phyloP scores from a whole-genome alignment of 2,329 filamentous ascomycete species.

The Penicillium sp. region DNA sequence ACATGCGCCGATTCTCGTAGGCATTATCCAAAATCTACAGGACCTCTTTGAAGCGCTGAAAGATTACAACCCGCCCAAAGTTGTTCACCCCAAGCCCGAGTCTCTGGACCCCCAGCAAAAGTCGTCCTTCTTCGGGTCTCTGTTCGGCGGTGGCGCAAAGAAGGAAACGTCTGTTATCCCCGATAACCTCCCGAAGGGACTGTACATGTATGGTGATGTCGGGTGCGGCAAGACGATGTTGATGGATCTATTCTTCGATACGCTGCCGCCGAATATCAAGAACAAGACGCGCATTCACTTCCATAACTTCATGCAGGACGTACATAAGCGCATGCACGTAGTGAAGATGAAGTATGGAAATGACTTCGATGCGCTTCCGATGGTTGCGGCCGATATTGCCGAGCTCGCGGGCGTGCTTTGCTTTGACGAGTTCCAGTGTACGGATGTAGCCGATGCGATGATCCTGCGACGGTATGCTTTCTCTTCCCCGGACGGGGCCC shows the following conservation, averaged over 20 bases:
- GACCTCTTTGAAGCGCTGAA: slow-evolving; percentile 80
- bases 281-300: slow-evolving; percentile 94
- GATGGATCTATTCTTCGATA: slow-evolving; percentile 98
- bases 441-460: slow-evolving; percentile 98
- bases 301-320: slow-evolving; percentile 99
- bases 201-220: slow-evolving; percentile 96
- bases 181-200: slow-evolving; percentile 73
- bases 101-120: slow-evolving; percentile 58
- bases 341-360: slow-evolving; percentile 87
- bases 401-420: slow-evolving; percentile 81
- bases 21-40: slow-evolving; percentile 84
- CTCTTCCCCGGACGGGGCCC: no score
- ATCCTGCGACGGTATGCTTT: slow-evolving; percentile 69
- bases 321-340: slow-evolving; percentile 84
- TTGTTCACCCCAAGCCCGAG: slow-evolving; percentile 74
- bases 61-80: slow-evolving; percentile 68
- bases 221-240: slow-evolving; percentile 99
- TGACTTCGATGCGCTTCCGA: slow-evolving; percentile 85
- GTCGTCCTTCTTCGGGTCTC: slow-evolving; percentile 51
- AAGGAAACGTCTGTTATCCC: slow-evolving; percentile 53
- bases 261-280: slow-evolving; percentile 72
- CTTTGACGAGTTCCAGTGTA: slow-evolving; percentile 99
- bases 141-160: slow-evolving; percentile 42
- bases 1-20: slow-evolving; percentile 43
- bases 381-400: slow-evolving; percentile 92